phyloP scores from a whole-genome alignment of 2,329 filamentous ascomycete genomes.

The Annulohypoxylon truncatum region DNA sequence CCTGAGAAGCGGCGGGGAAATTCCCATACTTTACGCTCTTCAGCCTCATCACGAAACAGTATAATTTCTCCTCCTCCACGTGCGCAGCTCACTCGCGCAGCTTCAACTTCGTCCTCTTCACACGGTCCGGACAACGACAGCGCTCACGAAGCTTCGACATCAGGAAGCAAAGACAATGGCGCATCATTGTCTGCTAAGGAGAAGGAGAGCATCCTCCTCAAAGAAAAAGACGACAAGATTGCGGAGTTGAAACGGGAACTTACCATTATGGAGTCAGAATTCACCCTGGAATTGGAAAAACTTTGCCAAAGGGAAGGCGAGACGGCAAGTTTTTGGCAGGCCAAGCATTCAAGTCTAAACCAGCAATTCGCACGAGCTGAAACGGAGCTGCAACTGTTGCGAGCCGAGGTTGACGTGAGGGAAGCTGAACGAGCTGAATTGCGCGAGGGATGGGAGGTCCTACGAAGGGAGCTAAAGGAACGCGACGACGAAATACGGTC shows the following conservation, averaged over 20 bases:
- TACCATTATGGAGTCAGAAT: conserved; percentile 63
- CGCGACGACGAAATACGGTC: conserved; percentile 68
- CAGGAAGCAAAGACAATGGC: conserved; percentile 39
- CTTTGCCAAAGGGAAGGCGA: conserved; percentile 67
- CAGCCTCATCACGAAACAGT: conserved; percentile 47
- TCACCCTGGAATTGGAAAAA: conserved; percentile 64
- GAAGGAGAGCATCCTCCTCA: conserved; percentile 50
- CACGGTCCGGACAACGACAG: conserved; percentile 48
- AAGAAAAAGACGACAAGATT: conserved; percentile 65
- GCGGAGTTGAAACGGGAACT: conserved; percentile 65
- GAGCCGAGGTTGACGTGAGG: conserved; percentile 61
- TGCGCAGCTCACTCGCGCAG: conserved; percentile 52
- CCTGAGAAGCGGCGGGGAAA: conserved; percentile 59
- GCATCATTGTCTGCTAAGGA: conserved; percentile 42
- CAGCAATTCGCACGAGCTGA: conserved; percentile 65
- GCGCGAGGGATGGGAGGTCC: conserved; percentile 60
- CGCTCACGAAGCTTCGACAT: conserved; percentile 37
- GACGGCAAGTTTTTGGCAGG: conserved; percentile 67
- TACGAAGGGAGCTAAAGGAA: conserved; percentile 58
- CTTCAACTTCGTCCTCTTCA: conserved; percentile 48
- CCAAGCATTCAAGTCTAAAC: conserved; percentile 64
- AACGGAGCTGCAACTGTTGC: conserved; percentile 63
- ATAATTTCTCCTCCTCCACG: conserved; percentile 57
- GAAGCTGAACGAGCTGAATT: conserved; percentile 62
- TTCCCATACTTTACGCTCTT: conserved; percentile 50